Evolutionary conservation across 2,329 filamentous ascomycete genomes (phyloP), one percentile per base, ranked within the genome.

Genomic region (Orbilia oligospora): DNA sequence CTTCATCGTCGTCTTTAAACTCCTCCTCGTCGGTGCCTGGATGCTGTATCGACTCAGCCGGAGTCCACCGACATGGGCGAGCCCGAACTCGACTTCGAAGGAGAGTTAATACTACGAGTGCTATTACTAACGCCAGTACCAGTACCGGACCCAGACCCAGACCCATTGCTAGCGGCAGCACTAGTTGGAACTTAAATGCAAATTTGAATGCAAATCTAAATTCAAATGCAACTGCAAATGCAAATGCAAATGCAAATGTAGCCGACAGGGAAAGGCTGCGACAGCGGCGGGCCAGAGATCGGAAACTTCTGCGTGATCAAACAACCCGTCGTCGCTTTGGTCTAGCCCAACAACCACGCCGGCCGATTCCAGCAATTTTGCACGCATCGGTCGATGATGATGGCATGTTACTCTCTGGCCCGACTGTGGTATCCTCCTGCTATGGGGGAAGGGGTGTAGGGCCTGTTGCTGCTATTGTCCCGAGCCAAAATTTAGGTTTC

Each of bases 401-500:
- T 36, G 44, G 56, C 56, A 56, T 56, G 65, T 27, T 56, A 22
- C 24, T 46, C 44, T 51, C 24, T 30, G 53, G 64, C 20, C 53
- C 53, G 20, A 24, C 44, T 10, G 33, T 51, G 12, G 33, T 44
- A 2, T 41, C 53, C 38, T 76, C 56, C 18, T 77, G 67, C 53
- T 68, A 71, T 36, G 65, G 73, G 4, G 61, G 49, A 30, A 61
- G 51, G n/a, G 38, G 18, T n/a, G 12, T 51, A 14, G 44, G 27
- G 20, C 20, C 38, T 27, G 51, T 27, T n/a, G 36, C 20, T 69
- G 49, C 24, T 44, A n/a, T 22, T 33, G 69, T 49, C 66, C 20
- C 49, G 68, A 71, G 49, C 10, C 67, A 67, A 58, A 71, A 64
- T 68, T 77, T 56, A 65, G 44, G 56, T 24, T 63, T 77, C 55